A percentile compares a stretch with the other conserved stretches of the same genome.
These are phyloP conservation scores for Blastobotrys ciferrii DNA, from an alignment of 1,139 yeast genomes.

Conservation along the genomic window DNA sequence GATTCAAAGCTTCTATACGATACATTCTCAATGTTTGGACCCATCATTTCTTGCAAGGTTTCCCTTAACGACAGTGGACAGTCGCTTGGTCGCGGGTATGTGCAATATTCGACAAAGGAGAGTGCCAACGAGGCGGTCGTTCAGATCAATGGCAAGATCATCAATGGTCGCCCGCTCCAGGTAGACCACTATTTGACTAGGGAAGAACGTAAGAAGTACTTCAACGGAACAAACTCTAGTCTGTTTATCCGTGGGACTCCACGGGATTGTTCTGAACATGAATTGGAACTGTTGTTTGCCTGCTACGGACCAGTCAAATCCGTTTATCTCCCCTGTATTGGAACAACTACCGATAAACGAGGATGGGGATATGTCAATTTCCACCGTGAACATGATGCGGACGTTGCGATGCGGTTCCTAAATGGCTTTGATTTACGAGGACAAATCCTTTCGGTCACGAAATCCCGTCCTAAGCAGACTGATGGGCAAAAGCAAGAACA, in stretches of 20 bases:
- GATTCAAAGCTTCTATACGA: constrained; percentile 88
- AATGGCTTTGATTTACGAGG: constrained; percentile 12
- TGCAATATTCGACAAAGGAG: constrained; percentile 77
- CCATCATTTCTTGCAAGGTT: constrained; percentile 80
- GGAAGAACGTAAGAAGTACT: constrained; percentile 77
- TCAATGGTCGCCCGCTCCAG: constrained; percentile 80
- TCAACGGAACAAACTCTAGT: constrained; percentile 76
- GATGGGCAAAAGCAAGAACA: neutral
- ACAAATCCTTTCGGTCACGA: constrained; percentile 2
- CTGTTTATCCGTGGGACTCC: constrained; percentile 75
- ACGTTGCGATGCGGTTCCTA: constrained; percentile 13
- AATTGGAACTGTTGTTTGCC: constrained; percentile 58
- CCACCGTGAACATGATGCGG: constrained; percentile 6
- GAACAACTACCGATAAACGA: constrained; percentile 8
- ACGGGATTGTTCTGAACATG: constrained; percentile 54
- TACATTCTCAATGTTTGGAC: constrained; percentile 83
- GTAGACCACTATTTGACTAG: constrained; percentile 81
- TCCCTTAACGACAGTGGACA: constrained; percentile 71
- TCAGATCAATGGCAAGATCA: constrained; percentile 84
- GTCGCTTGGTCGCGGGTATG: constrained; percentile 86
- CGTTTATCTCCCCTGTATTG: constrained; percentile 33
- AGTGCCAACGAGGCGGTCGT: constrained; percentile 86
- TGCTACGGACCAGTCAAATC: constrained; percentile 66
- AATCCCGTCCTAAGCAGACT: neutral
- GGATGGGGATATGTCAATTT: constrained; percentile 27